Evolutionary conservation across 331 rosid genomes (phyloP).

Genomic region (Malus hybrid): DNA sequence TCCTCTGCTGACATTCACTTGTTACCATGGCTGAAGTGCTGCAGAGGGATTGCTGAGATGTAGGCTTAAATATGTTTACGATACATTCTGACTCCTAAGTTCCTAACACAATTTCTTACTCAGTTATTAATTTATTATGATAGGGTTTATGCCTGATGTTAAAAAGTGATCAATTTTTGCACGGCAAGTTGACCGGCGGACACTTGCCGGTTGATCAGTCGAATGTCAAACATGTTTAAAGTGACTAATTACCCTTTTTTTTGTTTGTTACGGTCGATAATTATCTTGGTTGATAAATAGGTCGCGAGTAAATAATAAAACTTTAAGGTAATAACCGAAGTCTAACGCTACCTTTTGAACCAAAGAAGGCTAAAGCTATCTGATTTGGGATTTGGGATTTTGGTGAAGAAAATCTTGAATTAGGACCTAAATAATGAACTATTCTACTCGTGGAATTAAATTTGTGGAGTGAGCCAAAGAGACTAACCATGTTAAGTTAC

Average conservation of each 20-base stretch:
- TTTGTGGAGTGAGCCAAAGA: background rate
- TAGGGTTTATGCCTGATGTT: background rate
- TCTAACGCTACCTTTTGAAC: too few species aligned
- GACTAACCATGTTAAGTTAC: background rate
- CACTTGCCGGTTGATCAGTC: background rate
- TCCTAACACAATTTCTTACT: background rate
- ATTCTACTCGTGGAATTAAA: background rate
- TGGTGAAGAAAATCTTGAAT: background rate
- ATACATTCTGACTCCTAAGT: background rate
- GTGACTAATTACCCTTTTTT: too few species aligned
- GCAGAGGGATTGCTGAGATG: constrained; percentile 9
- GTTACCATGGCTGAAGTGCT: background rate
- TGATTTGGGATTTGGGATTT: background rate
- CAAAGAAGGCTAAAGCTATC: background rate
- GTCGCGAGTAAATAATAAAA: background rate
- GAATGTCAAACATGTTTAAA: too few species aligned
- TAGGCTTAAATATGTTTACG: background rate
- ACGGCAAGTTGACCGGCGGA: background rate
- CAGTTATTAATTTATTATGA: background rate
- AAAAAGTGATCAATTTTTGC: background rate
- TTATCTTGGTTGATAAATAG: background rate
- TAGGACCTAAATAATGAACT: background rate
- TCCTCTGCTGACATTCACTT: background rate
- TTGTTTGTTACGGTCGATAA: background rate
- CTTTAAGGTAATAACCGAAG: background rate